phyloP scores from a whole-genome alignment of 2,329 filamentous ascomycete species.

The Aspergillus piperis region DNA sequence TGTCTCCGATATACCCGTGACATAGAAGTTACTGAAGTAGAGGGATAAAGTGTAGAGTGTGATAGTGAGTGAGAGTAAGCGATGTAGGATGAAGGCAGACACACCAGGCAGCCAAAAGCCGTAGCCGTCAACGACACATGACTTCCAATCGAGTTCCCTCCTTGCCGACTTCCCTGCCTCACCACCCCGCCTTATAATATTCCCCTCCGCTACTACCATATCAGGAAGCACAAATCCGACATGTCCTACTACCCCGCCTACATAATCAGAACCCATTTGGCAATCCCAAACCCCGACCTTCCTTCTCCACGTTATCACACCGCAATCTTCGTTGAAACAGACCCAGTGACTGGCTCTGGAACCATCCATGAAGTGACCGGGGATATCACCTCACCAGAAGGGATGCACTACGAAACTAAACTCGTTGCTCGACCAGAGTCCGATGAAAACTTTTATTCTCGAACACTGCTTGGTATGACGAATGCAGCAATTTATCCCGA shows the following conservation, averaged over 20 bases:
- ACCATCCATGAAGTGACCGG: conserved; percentile 15
- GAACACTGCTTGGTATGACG: conserved; percentile 8
- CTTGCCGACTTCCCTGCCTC: too few relatives aligned
- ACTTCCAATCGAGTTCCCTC: neutral
- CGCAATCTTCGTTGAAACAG: conserved; percentile 14
- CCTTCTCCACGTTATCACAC: conserved; percentile 12
- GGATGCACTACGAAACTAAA: conserved; percentile 11
- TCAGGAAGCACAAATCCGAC: neutral
- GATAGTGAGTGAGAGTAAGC: too few relatives aligned
- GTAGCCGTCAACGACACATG: neutral
- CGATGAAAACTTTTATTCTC: neutral
- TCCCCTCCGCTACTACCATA: neutral
- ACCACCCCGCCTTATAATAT: too few relatives aligned
- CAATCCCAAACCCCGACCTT: conserved; percentile 14
- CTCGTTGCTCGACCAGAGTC: neutral
- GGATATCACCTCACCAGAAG: conserved; percentile 9
- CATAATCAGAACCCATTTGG: conserved; percentile 7
- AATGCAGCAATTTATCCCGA: conserved; percentile 1
- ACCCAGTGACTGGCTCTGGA: neutral
- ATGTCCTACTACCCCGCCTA: conserved; percentile 8
- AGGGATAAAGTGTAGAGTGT: too few relatives aligned
- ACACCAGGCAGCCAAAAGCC: neutral
- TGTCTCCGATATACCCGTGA: too few relatives aligned
- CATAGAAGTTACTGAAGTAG: too few relatives aligned
- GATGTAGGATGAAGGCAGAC: too few relatives aligned